phyloP scores from a whole-genome alignment of 148 eudicot species.

The Arctostaphylos glauca region DNA sequence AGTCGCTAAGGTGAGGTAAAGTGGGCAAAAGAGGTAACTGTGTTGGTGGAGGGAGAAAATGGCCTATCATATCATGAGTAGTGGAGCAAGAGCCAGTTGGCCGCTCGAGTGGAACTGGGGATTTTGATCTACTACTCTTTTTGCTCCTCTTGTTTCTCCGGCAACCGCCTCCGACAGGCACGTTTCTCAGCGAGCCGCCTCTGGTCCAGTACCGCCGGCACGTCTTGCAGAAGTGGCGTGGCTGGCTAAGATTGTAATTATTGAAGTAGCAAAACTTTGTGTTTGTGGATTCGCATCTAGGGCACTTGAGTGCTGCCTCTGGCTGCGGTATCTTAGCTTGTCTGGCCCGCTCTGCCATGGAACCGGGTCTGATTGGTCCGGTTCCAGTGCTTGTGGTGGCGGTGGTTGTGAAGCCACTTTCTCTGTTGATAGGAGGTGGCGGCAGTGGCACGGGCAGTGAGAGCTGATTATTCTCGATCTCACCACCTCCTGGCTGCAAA shows the following conservation, averaged over 20 bases:
- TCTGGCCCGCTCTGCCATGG: conserved; percentile 17
- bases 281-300: conserved; percentile 21
- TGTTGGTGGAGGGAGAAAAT: conserved; percentile 1
- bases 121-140: conserved; percentile 2
- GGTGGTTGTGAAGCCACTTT: not conserved
- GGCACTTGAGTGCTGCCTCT: conserved; percentile 18
- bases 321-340: conserved; percentile 11
- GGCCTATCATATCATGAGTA: not conserved
- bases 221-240: conserved; percentile 28
- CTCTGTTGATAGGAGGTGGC: not conserved
- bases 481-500: conserved; percentile 1
- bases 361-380: not conserved
- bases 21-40: conserved; percentile 8
- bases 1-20: conserved; percentile 4
- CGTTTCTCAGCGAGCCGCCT: conserved; percentile 23
- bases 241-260: conserved; percentile 23
- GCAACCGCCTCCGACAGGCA: conserved; percentile 25
- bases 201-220: conserved; percentile 29
- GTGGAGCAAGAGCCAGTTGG: not conserved
- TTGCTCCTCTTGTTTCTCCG: conserved; percentile 27
- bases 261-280: conserved; percentile 28
- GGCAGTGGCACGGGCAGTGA: conserved; percentile 4
- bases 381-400: not conserved
- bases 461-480: not conserved
- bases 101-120: not conserved